phyloP scores from a whole-genome alignment of 306 rosid genomes.

The Rosa chinensis region DNA sequence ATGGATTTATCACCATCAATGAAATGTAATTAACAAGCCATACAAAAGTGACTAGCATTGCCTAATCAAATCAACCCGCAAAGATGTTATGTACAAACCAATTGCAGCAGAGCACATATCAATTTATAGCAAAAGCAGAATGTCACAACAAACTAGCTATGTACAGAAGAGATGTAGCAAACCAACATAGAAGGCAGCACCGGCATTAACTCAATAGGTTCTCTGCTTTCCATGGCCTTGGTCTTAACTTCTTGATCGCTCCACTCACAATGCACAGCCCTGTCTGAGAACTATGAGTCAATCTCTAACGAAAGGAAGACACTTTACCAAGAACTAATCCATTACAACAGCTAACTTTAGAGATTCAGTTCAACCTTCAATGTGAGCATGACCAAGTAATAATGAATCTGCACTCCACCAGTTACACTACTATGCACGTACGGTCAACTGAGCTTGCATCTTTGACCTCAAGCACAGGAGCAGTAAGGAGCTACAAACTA shows the following conservation, averaged over 20 bases:
- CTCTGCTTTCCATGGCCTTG: constrained; percentile 24
- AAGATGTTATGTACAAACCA: constrained; percentile 8
- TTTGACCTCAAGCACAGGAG: constrained; percentile 32
- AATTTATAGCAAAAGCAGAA: constrained; percentile 4
- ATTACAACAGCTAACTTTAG: neutral
- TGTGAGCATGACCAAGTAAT: constrained; percentile 6
- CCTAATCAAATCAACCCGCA: constrained; percentile 3
- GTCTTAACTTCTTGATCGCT: constrained; percentile 7
- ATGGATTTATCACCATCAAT: neutral
- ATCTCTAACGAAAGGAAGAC: constrained; percentile 12
- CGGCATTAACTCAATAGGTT: neutral
- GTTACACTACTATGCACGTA: constrained; percentile 3
- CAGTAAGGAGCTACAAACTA: constrained; percentile 25
- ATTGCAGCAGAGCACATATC: neutral
- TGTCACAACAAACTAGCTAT: constrained; percentile 23
- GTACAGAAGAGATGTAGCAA: constrained; percentile 36
- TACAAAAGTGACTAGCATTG: neutral
- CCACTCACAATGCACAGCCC: constrained; percentile 18
- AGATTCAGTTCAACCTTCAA: constrained; percentile 9
- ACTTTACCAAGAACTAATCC: constrained; percentile 18
- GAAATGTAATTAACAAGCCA: neutral
- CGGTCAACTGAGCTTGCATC: constrained; percentile 33
- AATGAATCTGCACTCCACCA: constrained; percentile 35
- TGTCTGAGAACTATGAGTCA: constrained; percentile 26
- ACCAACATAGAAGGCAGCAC: constrained; percentile 8